Conservation (phyloP, 192 early-diverging fungal species). For the Coemansia sp. region DNA sequence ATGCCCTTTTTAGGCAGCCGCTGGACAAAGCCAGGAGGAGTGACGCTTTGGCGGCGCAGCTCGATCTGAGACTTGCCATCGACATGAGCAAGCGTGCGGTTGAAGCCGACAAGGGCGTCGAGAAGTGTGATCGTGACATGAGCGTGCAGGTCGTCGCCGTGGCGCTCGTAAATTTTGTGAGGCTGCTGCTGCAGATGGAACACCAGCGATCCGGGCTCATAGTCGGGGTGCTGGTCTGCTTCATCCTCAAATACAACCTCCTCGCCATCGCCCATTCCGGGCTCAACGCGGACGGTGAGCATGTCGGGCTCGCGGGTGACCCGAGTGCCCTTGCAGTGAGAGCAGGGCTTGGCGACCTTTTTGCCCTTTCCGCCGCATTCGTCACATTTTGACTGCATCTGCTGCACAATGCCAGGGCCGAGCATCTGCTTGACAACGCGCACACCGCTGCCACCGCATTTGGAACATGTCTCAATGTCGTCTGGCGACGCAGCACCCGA, state of each 20-base stretch:
- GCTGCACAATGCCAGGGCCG: constrained; percentile 91
- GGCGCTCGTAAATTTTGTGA: constrained; percentile 71
- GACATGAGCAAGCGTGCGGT: constrained; percentile 70
- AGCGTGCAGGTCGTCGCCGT: constrained; percentile 73
- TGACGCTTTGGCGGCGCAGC: constrained; percentile 56
- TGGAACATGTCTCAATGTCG: constrained; percentile 78
- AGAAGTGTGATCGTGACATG: constrained; percentile 74
- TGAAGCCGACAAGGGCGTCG: constrained; percentile 80
- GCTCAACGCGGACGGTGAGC: constrained; percentile 74
- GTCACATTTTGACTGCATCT: constrained; percentile 91
- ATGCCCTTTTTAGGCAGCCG: constrained; percentile 82
- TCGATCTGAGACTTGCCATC: constrained; percentile 68
- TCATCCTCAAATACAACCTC: constrained; percentile 80
- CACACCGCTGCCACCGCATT: constrained; percentile 79
- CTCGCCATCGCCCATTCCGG: constrained; percentile 77
- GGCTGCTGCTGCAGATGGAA: constrained; percentile 71
- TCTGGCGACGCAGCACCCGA: constrained; percentile 81
- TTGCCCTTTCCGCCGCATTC: constrained; percentile 89
- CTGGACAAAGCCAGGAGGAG: constrained; percentile 74
- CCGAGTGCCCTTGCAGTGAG: constrained; percentile 79
- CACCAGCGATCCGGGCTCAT: constrained; percentile 80
- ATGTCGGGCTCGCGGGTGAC: constrained; percentile 81
- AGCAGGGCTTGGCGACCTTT: constrained; percentile 73
- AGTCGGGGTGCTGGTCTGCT: constrained; percentile 88
- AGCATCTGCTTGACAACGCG: constrained; percentile 80